phyloP scores from a whole-genome alignment of 2,329 filamentous ascomycete genomes.

The Claviceps digitariae region DNA sequence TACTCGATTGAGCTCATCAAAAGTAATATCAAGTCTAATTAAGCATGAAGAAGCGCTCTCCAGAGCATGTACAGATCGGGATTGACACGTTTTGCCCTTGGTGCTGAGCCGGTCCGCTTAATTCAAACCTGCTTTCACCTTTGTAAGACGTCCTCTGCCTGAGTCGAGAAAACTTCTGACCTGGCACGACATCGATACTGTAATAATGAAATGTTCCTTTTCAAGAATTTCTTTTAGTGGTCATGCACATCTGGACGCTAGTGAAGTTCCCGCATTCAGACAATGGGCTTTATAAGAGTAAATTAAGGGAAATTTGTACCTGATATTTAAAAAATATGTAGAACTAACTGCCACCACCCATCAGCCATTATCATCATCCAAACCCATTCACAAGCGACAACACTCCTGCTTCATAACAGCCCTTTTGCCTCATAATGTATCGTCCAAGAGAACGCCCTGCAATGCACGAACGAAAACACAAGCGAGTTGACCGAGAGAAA shows the following conservation, averaged over 20 bases:
- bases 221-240: background rate
- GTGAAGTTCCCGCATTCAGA: background rate
- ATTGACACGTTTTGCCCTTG: background rate
- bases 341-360: background rate
- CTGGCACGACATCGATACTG: background rate
- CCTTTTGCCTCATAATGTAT: background rate
- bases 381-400: background rate
- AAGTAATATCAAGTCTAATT: background rate
- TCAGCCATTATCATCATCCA: conserved; percentile 1
- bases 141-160: background rate
- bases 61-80: background rate
- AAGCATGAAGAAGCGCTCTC: background rate
- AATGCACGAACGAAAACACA: conserved; percentile 3
- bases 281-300: background rate
- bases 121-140: background rate
- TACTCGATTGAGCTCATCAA: background rate
- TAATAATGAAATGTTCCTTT: background rate
- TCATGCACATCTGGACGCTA: background rate
- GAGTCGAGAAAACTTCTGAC: background rate
- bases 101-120: background rate
- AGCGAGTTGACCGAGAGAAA: background rate
- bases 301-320: background rate
- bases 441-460: conserved; percentile 2
- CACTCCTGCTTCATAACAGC: background rate
- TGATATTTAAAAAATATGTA: background rate